Evolutionary conservation across 371 early-diverging fungal genomes (phyloP), one percentile per base, ranked within the genome.

Genomic region (Mortierella sp.): DNA sequence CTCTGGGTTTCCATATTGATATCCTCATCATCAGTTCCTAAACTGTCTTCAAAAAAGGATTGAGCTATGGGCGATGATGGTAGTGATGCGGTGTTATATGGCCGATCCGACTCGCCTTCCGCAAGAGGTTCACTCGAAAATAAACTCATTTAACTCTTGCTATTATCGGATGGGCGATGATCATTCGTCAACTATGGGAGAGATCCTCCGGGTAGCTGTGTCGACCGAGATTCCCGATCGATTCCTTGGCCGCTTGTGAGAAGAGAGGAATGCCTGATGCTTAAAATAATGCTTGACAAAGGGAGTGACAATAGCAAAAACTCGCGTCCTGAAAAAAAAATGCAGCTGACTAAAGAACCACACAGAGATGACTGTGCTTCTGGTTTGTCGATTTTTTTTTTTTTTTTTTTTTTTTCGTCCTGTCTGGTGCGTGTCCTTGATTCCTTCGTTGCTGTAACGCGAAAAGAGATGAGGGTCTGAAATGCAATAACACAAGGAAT

Each of bases 111-210:
- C 61, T 71, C 76, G 60, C 63, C 74, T 19, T 74, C 74, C n/a
- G 72, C 72, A 34, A 70, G 68, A 53, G 76, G 72, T 35, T 71
- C 71, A 42, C 70, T 76, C 34, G 76, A 76, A 67, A 76, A 76
- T 70, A 76, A 64, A 71, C 76, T 76, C 76, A 76, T 76, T 58
- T 62, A 59, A 61, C 64, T 64, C 61, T 29, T 40, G 69, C 61
- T 61, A 51, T 29, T 31, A n/a, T 37, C 35, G n/a, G 31, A 57
- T 57, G 57, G 54, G 49, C 45, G 32, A 60, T 64, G 59, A 60
- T 59, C 71, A 71, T 59, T 71, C 64, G 70, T 42, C 54, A 34
- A 55, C 47, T 43, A 54, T 15, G 45, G 51, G 31, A 57, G 28
- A 19, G 55, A 64, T 34, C 31, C 31, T 37, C 32, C 55, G 43